Evolutionary conservation across 768 basidiomycete genomes (phyloP), one percentile per base, ranked within the genome.

Genomic region (Suillus weaverae): DNA sequence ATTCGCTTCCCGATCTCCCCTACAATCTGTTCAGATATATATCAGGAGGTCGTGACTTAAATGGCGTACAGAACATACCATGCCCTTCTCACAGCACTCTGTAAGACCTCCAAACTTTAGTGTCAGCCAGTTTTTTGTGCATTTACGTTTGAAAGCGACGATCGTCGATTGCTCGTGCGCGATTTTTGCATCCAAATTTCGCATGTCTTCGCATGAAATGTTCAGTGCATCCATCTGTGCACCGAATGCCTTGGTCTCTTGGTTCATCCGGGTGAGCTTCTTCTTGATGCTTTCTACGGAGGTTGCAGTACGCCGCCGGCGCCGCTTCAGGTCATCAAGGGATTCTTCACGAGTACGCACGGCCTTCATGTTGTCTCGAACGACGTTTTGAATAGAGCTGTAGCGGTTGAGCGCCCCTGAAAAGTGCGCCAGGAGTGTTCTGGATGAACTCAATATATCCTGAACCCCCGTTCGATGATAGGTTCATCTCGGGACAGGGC

Each of bases 231-330:
- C 92, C 2, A 88, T 90, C 75, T 97, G 95, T 62, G 79, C 69
- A 3, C 79, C 78, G 41, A 94, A 77, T 69, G 91, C 91, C 82
- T 96, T 98, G 79, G 96, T 86, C 75, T 95, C 93, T 0, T 90
- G 83, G 67, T 84, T 85, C 94, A 97, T 96, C 79, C 90, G 96
- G 76, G 84, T 85, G 36, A 98, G 83, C 74, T 96, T 97, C 80
- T 84, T 91, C 69, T 95, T 94, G 4, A 93, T 94, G 18, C 85
- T 77, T 64, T 97, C 95, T 0, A 94, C 91, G 65, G 90, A 90
- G 30, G 84, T 77, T 8, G 81, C 83, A 6, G 94, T 81, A 13
- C 80, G 80, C 68, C 88, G 87, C 59, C 94, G 82, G 11, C 89
- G 84, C 16, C 88, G 85, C 68, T 87, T 89, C 16, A 94, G 78